Conservation (phyloP, 2,329 filamentous ascomycete genomes). For the Talaromyces albobiverticillius region DNA sequence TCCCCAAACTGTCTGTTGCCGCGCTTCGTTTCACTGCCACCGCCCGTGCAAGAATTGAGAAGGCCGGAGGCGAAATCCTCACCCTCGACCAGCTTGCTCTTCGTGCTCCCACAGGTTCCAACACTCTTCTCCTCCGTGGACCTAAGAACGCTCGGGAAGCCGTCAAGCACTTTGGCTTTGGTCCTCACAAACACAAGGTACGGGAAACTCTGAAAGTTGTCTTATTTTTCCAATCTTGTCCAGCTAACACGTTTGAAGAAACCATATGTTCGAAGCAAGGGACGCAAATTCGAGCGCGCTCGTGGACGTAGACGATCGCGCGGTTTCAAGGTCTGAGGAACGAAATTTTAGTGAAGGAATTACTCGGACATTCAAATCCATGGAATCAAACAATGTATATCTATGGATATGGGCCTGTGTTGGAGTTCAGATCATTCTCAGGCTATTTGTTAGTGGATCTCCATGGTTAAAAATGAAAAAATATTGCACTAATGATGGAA, state of each 20-base stretch:
- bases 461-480: conserved; percentile 7
- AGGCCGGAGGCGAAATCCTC: conserved; percentile 90
- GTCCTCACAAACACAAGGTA: conserved; percentile 96
- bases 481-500: conserved; percentile 10
- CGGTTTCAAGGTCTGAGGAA: conserved; percentile 97
- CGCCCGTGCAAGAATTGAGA: conserved; percentile 86
- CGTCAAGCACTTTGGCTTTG: conserved; percentile 98
- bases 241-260: conserved; percentile 58
- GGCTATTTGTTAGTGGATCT: conserved; percentile 6
- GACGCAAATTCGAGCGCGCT: conserved; percentile 98
- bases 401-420: conserved; percentile 6
- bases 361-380: conserved; percentile 10
- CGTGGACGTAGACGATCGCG: conserved; percentile 97
- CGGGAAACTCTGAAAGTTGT: conserved; percentile 26
- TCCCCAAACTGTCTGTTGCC: conserved; percentile 91
- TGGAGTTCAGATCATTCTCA: conserved; percentile 5
- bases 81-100: conserved; percentile 97
- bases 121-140: conserved; percentile 94
- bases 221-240: neutral
- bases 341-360: conserved; percentile 16
- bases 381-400: conserved; percentile 2
- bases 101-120: conserved; percentile 89
- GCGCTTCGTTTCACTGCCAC: conserved; percentile 96
- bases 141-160: conserved; percentile 98
- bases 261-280: conserved; percentile 96